Conservation (phyloP, 2,329 filamentous ascomycete genomes). For the Colletotrichum godetiae region DNA sequence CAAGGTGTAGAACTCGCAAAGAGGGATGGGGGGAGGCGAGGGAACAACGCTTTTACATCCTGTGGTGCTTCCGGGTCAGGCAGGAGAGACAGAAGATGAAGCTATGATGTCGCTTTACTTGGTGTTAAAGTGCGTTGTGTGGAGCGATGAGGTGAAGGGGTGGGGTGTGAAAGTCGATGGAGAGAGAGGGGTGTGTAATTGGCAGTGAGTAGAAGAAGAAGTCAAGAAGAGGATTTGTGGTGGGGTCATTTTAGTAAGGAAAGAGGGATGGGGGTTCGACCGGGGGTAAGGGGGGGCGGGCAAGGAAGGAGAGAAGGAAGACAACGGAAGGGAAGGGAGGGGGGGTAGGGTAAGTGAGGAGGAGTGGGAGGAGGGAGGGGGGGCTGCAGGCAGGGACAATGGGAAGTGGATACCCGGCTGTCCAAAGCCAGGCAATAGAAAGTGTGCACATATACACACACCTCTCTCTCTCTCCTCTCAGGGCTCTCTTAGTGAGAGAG, state of each 20-base stretch:
- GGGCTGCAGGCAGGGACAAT: constrained; percentile 10
- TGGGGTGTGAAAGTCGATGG: neutral
- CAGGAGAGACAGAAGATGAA: constrained; percentile 36
- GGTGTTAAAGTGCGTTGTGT: constrained; percentile 34
- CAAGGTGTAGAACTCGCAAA: constrained; percentile 21
- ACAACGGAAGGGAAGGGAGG: neutral
- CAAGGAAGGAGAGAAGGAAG: neutral
- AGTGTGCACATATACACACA: neutral
- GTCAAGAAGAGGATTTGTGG: constrained; percentile 14
- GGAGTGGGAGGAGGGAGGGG: neutral
- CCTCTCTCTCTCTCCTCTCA: neutral
- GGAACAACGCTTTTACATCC: constrained; percentile 38
- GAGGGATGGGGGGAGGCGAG: constrained; percentile 36
- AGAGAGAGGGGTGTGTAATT: neutral
- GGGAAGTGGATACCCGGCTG: constrained; percentile 11
- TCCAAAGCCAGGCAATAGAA: neutral
- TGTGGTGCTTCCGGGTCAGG: constrained; percentile 34
- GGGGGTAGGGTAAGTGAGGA: neutral
- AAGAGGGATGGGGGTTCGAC: constrained; percentile 10
- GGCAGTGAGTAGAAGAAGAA: constrained; percentile 5
- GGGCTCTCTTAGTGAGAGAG: neutral
- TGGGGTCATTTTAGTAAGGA: constrained; percentile 22
- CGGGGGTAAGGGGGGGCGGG: constrained; percentile 1
- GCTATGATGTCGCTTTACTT: constrained; percentile 38
- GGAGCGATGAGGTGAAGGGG: constrained; percentile 25